A percentile compares a stretch with the other conserved stretches of the same genome.
Conservation (phyloP, 2,329 filamentous ascomycete genomes). For the Colletotrichum orchidophilum region DNA sequence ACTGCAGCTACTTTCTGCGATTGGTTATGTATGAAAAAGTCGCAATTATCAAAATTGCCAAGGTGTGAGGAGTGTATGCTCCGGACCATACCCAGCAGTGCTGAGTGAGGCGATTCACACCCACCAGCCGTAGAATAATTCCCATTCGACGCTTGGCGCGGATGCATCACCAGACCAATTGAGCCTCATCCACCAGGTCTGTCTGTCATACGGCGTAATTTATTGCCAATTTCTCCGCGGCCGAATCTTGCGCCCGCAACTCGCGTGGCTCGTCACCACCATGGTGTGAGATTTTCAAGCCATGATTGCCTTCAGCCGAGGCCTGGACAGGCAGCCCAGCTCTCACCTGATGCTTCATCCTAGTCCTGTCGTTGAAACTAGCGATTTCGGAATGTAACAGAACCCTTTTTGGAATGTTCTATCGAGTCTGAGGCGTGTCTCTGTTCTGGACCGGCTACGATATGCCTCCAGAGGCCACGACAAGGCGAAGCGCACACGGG, state of each 20-base stretch:
- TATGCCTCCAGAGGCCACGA: not conserved
- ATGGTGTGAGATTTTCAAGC: not conserved
- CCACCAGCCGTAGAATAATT: not conserved
- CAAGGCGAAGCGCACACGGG: not conserved
- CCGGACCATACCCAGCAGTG: not conserved
- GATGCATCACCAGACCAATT: not conserved
- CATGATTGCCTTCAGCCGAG: not conserved
- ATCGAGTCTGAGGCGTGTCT: not conserved
- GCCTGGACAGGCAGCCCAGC: not conserved
- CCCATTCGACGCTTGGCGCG: not conserved
- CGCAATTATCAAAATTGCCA: not conserved
- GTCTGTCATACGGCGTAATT: slow-evolving; percentile 1
- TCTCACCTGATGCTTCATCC: not conserved
- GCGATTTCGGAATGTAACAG: slow-evolving; percentile 8
- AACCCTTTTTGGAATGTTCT: slow-evolving; percentile 9
- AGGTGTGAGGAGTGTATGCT: not conserved
- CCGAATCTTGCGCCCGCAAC: not conserved
- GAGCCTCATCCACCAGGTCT: not conserved
- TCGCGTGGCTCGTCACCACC: not conserved
- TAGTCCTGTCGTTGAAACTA: slow-evolving; percentile 10
- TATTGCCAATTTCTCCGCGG: not conserved
- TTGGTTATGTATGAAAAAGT: not conserved
- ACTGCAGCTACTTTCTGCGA: slow-evolving; percentile 6
- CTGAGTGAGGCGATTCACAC: not conserved
- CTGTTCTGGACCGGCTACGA: not conserved